Conservation (phyloP, 345 rosid species). For the Erysimum cheiranthoides region DNA sequence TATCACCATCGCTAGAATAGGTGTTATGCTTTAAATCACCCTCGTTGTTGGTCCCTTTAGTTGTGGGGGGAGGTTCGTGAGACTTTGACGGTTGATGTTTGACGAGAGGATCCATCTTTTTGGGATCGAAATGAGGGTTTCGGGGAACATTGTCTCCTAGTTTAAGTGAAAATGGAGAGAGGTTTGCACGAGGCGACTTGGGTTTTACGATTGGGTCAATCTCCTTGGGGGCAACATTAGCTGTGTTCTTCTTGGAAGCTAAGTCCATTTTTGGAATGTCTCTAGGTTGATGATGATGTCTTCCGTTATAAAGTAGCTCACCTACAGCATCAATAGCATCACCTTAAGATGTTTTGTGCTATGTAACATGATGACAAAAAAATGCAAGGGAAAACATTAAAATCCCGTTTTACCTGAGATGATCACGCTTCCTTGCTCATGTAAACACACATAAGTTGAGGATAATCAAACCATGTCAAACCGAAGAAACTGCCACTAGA, state of each 20-base stretch:
- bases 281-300: constrained; percentile 15
- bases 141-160: constrained; percentile 52
- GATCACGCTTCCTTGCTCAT: constrained; percentile 37
- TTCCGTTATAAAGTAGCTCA: constrained; percentile 22
- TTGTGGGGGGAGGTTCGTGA: constrained; percentile 34
- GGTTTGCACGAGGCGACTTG: constrained; percentile 40
- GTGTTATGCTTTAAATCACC: constrained; percentile 30
- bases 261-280: constrained; percentile 42
- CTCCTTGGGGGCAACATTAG: constrained; percentile 39
- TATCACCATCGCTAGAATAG: constrained; percentile 36
- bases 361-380: constrained; percentile 16
- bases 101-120: constrained; percentile 57
- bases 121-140: constrained; percentile 55
- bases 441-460: constrained; percentile 10
- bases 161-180: constrained; percentile 36
- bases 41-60: constrained; percentile 33
- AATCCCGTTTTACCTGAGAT: constrained; percentile 31
- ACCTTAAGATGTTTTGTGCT: background rate
- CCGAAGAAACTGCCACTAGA: constrained; percentile 30
- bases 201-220: constrained; percentile 34
- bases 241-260: constrained; percentile 39
- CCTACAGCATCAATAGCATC: constrained; percentile 26
- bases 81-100: constrained; percentile 42
- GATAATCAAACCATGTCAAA: constrained; percentile 37
- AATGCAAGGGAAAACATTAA: background rate